These are phyloP conservation scores for Fraxinus greggii DNA, from an alignment of 305 asterid genomes.

Conservation along the genomic window DNA sequence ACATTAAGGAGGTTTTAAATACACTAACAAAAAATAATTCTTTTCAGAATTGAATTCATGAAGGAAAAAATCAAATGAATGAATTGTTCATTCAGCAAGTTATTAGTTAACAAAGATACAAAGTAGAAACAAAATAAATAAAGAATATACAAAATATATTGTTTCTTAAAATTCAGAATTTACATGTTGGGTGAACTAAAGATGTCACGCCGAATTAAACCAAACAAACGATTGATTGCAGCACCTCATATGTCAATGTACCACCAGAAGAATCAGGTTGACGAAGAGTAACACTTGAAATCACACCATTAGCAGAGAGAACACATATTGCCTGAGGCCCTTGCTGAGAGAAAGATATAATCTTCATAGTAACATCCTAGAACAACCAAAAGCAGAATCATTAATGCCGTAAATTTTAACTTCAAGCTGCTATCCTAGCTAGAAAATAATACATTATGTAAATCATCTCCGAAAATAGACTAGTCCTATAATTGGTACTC, in stretches of 20 bases:
- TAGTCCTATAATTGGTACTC: neutral
- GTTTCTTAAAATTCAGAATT: neutral
- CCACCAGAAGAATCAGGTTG: slow-evolving; percentile 56
- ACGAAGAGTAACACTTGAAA: slow-evolving; percentile 51
- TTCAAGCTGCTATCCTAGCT: neutral
- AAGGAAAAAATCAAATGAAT: no score
- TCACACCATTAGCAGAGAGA: slow-evolving; percentile 48
- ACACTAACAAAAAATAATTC: no score
- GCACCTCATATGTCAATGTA: slow-evolving; percentile 50
- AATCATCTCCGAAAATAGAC: neutral
- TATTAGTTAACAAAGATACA: neutral
- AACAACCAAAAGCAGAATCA: slow-evolving; percentile 15
- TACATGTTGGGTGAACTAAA: neutral
- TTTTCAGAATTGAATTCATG: neutral
- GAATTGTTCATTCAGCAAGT: neutral
- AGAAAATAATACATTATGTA: neutral
- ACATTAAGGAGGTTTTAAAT: no score
- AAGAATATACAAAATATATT: no score
- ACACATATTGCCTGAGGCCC: slow-evolving; percentile 86
- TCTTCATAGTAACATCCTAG: slow-evolving; percentile 84
- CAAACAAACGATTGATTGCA: neutral
- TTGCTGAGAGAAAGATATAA: slow-evolving; percentile 82
- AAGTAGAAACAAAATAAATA: neutral
- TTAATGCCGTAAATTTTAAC: neutral
- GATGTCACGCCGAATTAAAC: neutral